phyloP scores from a whole-genome alignment of 306 rosid genomes.

The Mimosa bimucronata region DNA sequence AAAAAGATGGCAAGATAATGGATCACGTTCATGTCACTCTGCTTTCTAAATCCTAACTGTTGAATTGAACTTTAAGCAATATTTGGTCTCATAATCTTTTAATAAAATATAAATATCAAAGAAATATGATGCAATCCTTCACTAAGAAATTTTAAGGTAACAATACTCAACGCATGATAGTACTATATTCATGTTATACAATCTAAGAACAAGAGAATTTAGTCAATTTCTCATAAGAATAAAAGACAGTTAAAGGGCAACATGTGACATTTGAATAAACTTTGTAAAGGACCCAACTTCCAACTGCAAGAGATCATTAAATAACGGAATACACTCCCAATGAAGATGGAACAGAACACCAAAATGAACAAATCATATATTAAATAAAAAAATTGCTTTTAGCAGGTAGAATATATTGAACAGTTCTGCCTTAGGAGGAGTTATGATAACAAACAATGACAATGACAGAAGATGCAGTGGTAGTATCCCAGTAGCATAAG shows the following conservation, averaged over 20 bases:
- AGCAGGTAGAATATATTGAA: slow-evolving; percentile 5
- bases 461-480: neutral
- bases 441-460: neutral
- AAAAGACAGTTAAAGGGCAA: neutral
- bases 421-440: slow-evolving; percentile 2
- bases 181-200: neutral
- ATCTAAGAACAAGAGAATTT: slow-evolving; percentile 47
- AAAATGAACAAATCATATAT: neutral
- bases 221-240: slow-evolving; percentile 21
- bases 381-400: slow-evolving; percentile 29
- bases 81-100: neutral
- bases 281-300: neutral
- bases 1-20: neutral
- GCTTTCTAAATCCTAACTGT: neutral
- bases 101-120: slow-evolving; percentile 1
- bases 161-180: neutral
- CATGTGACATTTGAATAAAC: neutral
- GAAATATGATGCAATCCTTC: slow-evolving; percentile 8
- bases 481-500: neutral
- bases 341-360: neutral
- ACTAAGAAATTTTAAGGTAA: slow-evolving; percentile 15
- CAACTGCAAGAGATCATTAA: neutral
- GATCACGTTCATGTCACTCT: neutral
- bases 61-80: neutral
- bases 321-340: neutral